Evolutionary conservation across 768 basidiomycete species (phyloP).

Genomic region (Podaxis sp.): DNA sequence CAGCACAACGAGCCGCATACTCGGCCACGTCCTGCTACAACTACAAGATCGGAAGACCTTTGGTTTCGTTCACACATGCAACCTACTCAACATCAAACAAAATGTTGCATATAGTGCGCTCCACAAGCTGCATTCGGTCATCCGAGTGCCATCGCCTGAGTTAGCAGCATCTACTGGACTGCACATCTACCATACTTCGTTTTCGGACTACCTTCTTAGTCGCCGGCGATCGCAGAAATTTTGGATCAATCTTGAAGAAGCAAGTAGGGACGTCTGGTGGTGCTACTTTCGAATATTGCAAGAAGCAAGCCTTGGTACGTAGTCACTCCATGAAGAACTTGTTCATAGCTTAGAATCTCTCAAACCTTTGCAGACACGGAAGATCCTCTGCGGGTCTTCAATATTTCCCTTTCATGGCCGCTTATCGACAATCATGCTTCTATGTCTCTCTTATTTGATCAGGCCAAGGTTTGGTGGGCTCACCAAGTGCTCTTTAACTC

Average conservation of each 20-base stretch:
- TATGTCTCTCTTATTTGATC: too few relatives aligned
- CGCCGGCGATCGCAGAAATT: background rate
- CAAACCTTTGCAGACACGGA: too few relatives aligned
- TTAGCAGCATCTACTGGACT: background rate
- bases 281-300: too few relatives aligned
- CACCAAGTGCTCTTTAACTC: too few relatives aligned
- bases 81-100: background rate
- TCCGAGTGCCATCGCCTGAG: background rate
- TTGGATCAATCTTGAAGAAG: background rate
- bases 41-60: background rate
- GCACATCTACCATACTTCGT: background rate
- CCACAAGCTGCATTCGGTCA: background rate
- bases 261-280: too few relatives aligned
- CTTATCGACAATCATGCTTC: too few relatives aligned
- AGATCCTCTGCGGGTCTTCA: too few relatives aligned
- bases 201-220: background rate
- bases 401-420: too few relatives aligned
- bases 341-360: too few relatives aligned
- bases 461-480: too few relatives aligned
- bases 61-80: background rate
- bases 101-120: background rate
- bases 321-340: too few relatives aligned
- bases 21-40: background rate
- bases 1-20: background rate
- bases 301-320: too few relatives aligned